phyloP scores from a whole-genome alignment of 1,284 basidiomycete genomes.

The Kalmanozyma brasiliensis region DNA sequence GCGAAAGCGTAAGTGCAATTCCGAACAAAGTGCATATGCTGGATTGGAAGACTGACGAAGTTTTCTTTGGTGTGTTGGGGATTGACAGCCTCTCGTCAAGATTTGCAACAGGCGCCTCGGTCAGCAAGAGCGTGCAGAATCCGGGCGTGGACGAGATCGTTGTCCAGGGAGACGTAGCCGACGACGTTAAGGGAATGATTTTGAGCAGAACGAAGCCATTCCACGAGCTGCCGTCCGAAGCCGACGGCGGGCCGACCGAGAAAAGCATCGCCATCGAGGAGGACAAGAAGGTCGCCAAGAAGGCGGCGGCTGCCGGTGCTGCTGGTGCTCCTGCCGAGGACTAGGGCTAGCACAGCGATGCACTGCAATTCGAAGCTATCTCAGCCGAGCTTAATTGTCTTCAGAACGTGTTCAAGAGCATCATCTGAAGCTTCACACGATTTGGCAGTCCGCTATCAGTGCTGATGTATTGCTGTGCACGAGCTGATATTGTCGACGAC shows the following conservation, averaged over 20 bases:
- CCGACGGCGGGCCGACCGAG: constrained; percentile 53
- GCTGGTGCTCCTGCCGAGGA: constrained; percentile 19
- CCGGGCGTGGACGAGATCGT: constrained; percentile 65
- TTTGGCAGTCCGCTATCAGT: too few species aligned
- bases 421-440: too few species aligned
- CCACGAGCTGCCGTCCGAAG: constrained; percentile 59
- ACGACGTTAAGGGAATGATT: constrained; percentile 60
- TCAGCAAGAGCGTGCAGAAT: constrained; percentile 62
- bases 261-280: constrained; percentile 65
- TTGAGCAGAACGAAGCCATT: constrained; percentile 61
- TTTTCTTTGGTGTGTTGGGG: background rate
- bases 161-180: constrained; percentile 66
- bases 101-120: constrained; percentile 66
- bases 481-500: background rate
- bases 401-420: too few species aligned
- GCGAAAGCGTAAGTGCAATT: constrained; percentile 59
- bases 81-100: constrained; percentile 54
- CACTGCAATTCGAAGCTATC: background rate
- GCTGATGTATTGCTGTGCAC: too few species aligned
- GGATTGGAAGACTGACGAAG: background rate
- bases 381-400: too few species aligned
- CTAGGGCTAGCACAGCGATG: constrained; percentile 2
- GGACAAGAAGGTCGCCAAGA: constrained; percentile 59
- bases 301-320: constrained; percentile 37
- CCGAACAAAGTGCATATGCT: background rate